Evolutionary conservation across 495 filamentous ascomycete genomes (phyloP), one percentile per base, ranked within the genome.

Genomic region (Penicillium cataractarum): DNA sequence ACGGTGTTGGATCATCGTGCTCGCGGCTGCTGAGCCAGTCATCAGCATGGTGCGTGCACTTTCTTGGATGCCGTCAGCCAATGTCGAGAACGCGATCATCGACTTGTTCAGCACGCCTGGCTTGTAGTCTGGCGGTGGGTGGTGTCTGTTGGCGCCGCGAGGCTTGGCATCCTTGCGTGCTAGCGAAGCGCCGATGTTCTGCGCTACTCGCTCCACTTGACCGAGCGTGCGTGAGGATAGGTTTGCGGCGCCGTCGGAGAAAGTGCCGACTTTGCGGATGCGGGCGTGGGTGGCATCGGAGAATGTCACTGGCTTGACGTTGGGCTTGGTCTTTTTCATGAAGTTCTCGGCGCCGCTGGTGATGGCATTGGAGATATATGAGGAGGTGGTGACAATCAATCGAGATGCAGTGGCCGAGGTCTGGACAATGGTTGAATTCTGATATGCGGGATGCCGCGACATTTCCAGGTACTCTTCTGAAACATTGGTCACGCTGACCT

Each of bases 11-110:
- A 97, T 90, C 62, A 97, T 87, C 4, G 86, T 88, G 19, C 88
- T 91, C 22, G 93, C 90, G 2, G 93, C 92, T 3, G 84, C 79
- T 0, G 91, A 88, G 26, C 89, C 83, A 19, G 89, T 88, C 6
- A 82, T 83, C 17, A 99, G 78, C 49, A 99, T 79, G 61, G 85
- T 89, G 35, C 87, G 86, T 0, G 91, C 90, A 15, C 90, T 88
- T 65, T 96, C 86, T 66, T 96, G 93, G 53, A 98, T 89, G 35
- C 94, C 94, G 72, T 99, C 95, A 33, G 92, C 91, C 48, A 99
- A 84, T 0, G 95, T 98, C n/a, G 87, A 89, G 72, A 98, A 99
- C 0, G 95, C 95, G 76, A 99, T 97, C 80, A 99, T 79, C 37
- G 87, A 90, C 77, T 97, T 98, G 74, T 99, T 98, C 61, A 99